phyloP scores from a whole-genome alignment of 768 basidiomycete species.

The Rubroboletus pulcherrimus region DNA sequence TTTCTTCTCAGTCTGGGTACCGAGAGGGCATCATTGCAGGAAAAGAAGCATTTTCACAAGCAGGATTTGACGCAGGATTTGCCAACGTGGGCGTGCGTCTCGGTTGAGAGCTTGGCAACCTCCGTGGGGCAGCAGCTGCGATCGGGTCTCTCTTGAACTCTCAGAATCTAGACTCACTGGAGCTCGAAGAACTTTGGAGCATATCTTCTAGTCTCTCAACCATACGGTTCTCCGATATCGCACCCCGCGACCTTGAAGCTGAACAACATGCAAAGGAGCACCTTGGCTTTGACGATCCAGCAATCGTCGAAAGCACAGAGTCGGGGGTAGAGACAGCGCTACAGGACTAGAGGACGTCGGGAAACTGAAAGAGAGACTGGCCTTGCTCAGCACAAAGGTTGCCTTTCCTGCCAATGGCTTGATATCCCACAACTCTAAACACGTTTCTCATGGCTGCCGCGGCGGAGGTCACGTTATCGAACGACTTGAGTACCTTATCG shows the following conservation, averaged over 20 bases:
- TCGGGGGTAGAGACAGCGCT: conserved; percentile 17
- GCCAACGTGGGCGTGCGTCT: conserved; percentile 65
- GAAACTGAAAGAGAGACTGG: conserved; percentile 36
- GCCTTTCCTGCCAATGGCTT: conserved; percentile 4
- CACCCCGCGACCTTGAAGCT: conserved; percentile 73
- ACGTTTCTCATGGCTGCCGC: background rate
- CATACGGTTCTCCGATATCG: conserved; percentile 68
- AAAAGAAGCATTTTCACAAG: conserved; percentile 81
- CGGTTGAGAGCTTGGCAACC: conserved; percentile 71
- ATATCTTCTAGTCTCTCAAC: conserved; percentile 54
- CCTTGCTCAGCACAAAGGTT: conserved; percentile 30
- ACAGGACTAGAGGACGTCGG: conserved; percentile 38
- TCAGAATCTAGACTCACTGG: conserved; percentile 3
- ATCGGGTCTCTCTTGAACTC: conserved; percentile 56
- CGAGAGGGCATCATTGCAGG: conserved; percentile 95
- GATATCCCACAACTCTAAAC: background rate
- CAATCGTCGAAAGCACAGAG: conserved; percentile 38
- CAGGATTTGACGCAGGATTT: conserved; percentile 88
- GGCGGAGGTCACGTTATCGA: background rate
- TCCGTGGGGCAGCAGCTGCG: conserved; percentile 70
- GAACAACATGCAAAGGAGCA: conserved; percentile 73
- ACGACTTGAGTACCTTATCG: background rate
- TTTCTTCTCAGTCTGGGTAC: conserved; percentile 71
- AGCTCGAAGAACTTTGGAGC: conserved; percentile 43
- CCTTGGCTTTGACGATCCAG: conserved; percentile 36